Percentiles rank a stretch among this genome's conserved stretches.
Evolutionary conservation across 2,329 filamentous ascomycete species (phyloP).

Genomic region (Arthrinium puccinioides): DNA sequence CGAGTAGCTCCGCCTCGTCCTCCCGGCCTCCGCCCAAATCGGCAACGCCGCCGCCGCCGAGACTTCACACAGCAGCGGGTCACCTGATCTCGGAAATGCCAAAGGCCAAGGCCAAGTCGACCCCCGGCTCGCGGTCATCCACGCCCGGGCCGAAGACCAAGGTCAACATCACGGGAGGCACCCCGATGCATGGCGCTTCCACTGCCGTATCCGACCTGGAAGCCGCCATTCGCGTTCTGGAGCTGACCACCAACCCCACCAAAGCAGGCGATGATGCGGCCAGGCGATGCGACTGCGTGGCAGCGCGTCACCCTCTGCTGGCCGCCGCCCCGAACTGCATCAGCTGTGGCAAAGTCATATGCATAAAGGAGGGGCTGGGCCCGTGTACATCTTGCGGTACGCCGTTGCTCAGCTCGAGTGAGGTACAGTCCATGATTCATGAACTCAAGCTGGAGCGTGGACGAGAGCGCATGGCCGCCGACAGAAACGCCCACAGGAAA

Average conservation of each 20-base stretch:
- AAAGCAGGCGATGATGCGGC: conserved; percentile 48
- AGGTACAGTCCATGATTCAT: conserved; percentile 79
- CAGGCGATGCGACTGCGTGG: conserved; percentile 80
- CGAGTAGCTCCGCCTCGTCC: conserved; percentile 27
- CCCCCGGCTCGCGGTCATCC: conserved; percentile 41
- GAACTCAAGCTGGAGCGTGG: conserved; percentile 81
- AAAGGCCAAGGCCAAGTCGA: conserved; percentile 50
- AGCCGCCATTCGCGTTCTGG: conserved; percentile 79
- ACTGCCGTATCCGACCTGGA: conserved; percentile 64
- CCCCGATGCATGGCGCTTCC: conserved; percentile 74
- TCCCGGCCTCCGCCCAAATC: conserved; percentile 44
- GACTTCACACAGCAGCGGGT: conserved; percentile 61
- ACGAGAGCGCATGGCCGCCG: conserved; percentile 74
- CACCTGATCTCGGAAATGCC: conserved; percentile 75
- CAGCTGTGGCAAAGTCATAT: conserved; percentile 89
- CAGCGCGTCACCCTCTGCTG: conserved; percentile 77
- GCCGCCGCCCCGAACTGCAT: conserved; percentile 90
- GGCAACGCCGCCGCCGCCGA: conserved; percentile 38
- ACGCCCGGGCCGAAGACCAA: conserved; percentile 55
- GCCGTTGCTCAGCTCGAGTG: conserved; percentile 61
- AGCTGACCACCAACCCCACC: conserved; percentile 84
- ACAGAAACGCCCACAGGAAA: conserved; percentile 62
- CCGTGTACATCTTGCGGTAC: conserved; percentile 87
- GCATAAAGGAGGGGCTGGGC: conserved; percentile 85
- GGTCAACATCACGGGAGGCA: conserved; percentile 66